These are phyloP conservation scores for Fusarium sp. DNA, from an alignment of 2,329 filamentous ascomycete species.

Conservation along the genomic window DNA sequence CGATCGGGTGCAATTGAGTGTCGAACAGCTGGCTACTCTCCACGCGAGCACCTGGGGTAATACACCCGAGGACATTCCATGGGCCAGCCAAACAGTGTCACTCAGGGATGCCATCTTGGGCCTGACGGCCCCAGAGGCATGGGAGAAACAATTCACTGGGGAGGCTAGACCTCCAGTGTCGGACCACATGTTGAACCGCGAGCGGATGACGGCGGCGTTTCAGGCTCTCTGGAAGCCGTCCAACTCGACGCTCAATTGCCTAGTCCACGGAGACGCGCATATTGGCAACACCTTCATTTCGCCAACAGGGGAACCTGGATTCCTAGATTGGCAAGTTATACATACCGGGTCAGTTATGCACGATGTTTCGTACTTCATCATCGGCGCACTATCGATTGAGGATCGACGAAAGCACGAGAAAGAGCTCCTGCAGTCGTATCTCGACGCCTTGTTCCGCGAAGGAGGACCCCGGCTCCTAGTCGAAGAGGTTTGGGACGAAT, in stretches of 20 bases:
- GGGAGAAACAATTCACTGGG: conserved; percentile 6
- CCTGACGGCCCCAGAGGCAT: neutral
- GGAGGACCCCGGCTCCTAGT: neutral
- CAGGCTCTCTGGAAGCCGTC: conserved; percentile 14
- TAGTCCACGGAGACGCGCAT: conserved; percentile 28
- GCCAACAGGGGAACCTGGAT: neutral
- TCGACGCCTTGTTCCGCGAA: neutral
- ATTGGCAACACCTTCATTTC: conserved; percentile 21
- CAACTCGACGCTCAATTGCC: conserved; percentile 10
- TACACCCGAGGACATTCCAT: neutral
- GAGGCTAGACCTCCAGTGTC: conserved; percentile 5
- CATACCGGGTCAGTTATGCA: conserved; percentile 24
- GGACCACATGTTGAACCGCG: neutral
- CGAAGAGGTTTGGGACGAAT: conserved; percentile 20
- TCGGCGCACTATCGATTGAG: conserved; percentile 6
- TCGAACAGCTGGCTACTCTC: conserved; percentile 15
- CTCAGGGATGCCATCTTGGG: conserved; percentile 1
- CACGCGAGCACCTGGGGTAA: conserved; percentile 21
- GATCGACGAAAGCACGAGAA: neutral
- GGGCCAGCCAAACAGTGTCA: neutral
- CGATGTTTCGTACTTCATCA: conserved; percentile 20
- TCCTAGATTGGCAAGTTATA: conserved; percentile 26
- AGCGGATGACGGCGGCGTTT: neutral
- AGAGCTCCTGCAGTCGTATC: conserved; percentile 4
- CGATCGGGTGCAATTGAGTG: conserved; percentile 1